Evolutionary conservation across 2,329 filamentous ascomycete species (phyloP), one percentile per base, ranked within the genome.

Genomic region (Alternaria burnsii): DNA sequence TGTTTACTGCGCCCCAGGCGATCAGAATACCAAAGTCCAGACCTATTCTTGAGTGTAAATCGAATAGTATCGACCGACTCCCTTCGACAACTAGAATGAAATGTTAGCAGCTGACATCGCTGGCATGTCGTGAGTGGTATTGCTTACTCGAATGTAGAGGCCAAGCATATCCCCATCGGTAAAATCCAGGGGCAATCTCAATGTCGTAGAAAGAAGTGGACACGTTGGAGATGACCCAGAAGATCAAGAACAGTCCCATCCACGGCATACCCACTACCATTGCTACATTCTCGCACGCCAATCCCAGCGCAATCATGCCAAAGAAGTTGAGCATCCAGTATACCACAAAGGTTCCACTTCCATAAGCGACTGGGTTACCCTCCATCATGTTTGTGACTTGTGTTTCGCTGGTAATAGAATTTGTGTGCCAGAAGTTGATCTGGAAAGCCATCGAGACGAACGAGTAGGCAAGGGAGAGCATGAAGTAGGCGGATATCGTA

Each of bases 161-260:
- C 85, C 87, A 88, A 0, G 84, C 87, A 70, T 88, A 88, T 0
- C 86, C 87, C 85, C 86, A 90, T 3, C 76, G 71, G 70, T 87
- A 91, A 68, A 90, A 89, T 0, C 74, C 78, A 0, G 86, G 84
- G 2, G 85, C 83, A 24, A 90, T 77, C 26, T 87, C 85, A 43
- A 90, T 78, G 4, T 85, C 77, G 71, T 89, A 87, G 67, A 90
- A 89, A 0, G 82, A 78, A 0, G 86, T 88, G 0, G 82, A 79
- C 0, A 89, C 86, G 67, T 91, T 91, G 7, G 86, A 84, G 57
- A 90, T 88, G 42, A 90, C 86, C 87, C 87, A 89, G 68, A 89
- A 89, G 57, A 90, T 88, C 2, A 91, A 76, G 83, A 88, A 91
- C 0, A 89, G 72, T 0, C 86, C 83, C 52, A 82, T 85, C 87